phyloP scores from a whole-genome alignment of 1,139 yeast species.

The Yamadazyma pseudoaaseri region DNA sequence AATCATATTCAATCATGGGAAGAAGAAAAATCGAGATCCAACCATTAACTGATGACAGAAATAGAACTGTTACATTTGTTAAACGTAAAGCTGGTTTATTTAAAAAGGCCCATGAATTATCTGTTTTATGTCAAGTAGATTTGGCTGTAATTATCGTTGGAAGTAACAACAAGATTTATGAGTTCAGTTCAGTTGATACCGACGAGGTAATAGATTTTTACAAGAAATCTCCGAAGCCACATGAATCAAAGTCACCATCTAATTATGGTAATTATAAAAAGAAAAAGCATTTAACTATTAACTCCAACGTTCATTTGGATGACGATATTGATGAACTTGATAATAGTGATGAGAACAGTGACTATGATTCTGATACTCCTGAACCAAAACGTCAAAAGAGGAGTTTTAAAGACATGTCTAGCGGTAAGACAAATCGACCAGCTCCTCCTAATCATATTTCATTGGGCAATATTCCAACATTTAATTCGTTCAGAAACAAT shows the following conservation, averaged over 20 bases:
- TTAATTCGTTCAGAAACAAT: constrained; percentile 17
- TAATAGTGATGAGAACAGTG: constrained; percentile 11
- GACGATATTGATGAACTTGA: constrained; percentile 14
- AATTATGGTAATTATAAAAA: constrained; percentile 52
- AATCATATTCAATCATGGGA: constrained; percentile 70
- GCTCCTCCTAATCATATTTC: constrained; percentile 28
- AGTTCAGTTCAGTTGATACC: constrained; percentile 73
- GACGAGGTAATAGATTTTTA: constrained; percentile 60
- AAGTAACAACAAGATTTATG: constrained; percentile 77
- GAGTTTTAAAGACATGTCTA: constrained; percentile 6
- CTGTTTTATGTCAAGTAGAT: constrained; percentile 91
- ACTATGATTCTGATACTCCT: constrained; percentile 16
- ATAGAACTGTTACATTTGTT: constrained; percentile 84
- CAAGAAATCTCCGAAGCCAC: constrained; percentile 33
- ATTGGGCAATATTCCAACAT: constrained; percentile 29
- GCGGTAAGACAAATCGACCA: constrained; percentile 13
- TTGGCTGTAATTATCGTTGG: constrained; percentile 88
- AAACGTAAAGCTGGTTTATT: constrained; percentile 94
- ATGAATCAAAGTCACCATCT: constrained; percentile 61
- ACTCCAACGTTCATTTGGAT: constrained; percentile 8
- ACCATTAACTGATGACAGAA: constrained; percentile 88
- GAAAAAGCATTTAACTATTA: constrained; percentile 22
- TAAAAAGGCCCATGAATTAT: constrained; percentile 93
- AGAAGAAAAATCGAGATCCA: constrained; percentile 94
- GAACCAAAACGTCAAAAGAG: constrained; percentile 15